Conservation (phyloP, 1,139 yeast species). For the Diutina catenulata region DNA sequence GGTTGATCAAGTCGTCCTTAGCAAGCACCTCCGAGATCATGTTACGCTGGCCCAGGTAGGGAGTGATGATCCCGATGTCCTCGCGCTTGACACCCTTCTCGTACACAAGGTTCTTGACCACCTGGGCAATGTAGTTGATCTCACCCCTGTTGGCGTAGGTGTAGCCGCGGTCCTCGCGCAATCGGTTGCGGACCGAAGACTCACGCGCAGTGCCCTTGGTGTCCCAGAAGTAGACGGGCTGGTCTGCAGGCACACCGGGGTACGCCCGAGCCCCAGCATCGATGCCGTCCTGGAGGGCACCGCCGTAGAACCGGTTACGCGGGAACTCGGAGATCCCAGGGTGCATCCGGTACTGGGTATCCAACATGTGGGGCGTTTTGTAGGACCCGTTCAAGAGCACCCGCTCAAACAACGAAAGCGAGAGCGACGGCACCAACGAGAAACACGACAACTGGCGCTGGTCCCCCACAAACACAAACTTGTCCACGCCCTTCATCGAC, state of each 20-base stretch:
- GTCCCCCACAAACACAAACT: constrained; percentile 60
- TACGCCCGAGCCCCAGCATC: constrained; percentile 33
- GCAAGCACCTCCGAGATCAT: constrained; percentile 39
- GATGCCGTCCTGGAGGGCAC: constrained; percentile 60
- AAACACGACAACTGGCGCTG: constrained; percentile 55
- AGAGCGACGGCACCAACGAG: constrained; percentile 50
- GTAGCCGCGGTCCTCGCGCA: constrained; percentile 38
- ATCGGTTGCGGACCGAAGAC: constrained; percentile 30
- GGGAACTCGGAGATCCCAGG: constrained; percentile 85
- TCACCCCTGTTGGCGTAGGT: constrained; percentile 47
- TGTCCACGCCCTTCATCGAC: constrained; percentile 55
- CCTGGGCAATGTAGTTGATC: constrained; percentile 31
- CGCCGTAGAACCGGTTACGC: constrained; percentile 70
- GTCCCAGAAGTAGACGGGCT: constrained; percentile 46
- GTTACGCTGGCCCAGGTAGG: constrained; percentile 66
- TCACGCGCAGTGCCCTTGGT: constrained; percentile 33
- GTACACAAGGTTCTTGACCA: constrained; percentile 36
- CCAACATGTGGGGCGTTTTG: constrained; percentile 51
- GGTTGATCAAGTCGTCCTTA: constrained; percentile 43
- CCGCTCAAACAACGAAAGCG: constrained; percentile 49
- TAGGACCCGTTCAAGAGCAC: constrained; percentile 45
- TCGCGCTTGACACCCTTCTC: constrained; percentile 39
- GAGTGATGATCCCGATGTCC: constrained; percentile 58
- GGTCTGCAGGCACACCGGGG: constrained; percentile 21
- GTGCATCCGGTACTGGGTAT: constrained; percentile 87